phyloP scores from a whole-genome alignment of 441 rosid species.

The Erodium trifolium region DNA sequence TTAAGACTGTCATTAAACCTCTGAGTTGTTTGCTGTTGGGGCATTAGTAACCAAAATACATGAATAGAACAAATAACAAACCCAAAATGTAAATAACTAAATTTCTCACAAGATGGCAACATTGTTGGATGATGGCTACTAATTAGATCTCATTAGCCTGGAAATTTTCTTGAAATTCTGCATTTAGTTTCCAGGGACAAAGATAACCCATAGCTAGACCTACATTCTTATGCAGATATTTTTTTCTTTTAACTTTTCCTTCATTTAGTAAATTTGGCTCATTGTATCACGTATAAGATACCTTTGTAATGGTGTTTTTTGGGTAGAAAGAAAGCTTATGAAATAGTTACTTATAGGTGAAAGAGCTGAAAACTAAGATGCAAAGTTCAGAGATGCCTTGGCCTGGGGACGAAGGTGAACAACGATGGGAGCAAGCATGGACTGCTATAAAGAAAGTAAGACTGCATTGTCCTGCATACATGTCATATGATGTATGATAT shows the following conservation, averaged over 20 bases:
- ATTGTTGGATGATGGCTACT: neutral
- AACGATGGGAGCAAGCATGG: constrained; percentile 95
- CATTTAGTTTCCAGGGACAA: neutral
- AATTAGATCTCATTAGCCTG: neutral
- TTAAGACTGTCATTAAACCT: neutral
- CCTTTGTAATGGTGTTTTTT: too few species aligned
- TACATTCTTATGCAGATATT: too few species aligned
- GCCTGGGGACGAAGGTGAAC: constrained; percentile 95
- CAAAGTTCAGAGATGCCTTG: constrained; percentile 85
- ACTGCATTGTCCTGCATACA: constrained; percentile 9
- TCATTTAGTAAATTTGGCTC: too few species aligned
- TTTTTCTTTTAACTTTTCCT: too few species aligned
- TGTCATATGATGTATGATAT: neutral
- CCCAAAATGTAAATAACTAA: neutral
- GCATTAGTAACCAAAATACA: constrained; percentile 1
- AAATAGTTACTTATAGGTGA: constrained; percentile 43
- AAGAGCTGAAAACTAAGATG: constrained; percentile 78
- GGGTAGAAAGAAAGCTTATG: constrained; percentile 4
- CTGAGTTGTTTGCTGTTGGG: neutral
- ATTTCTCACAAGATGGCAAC: neutral
- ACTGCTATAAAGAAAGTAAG: constrained; percentile 83
- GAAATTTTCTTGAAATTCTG: neutral
- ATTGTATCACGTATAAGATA: too few species aligned
- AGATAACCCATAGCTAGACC: too few species aligned
- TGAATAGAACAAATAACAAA: neutral